Base-by-base conservation (phyloP, 257 asterid genomes). In the Mentha longifolia region DNA sequence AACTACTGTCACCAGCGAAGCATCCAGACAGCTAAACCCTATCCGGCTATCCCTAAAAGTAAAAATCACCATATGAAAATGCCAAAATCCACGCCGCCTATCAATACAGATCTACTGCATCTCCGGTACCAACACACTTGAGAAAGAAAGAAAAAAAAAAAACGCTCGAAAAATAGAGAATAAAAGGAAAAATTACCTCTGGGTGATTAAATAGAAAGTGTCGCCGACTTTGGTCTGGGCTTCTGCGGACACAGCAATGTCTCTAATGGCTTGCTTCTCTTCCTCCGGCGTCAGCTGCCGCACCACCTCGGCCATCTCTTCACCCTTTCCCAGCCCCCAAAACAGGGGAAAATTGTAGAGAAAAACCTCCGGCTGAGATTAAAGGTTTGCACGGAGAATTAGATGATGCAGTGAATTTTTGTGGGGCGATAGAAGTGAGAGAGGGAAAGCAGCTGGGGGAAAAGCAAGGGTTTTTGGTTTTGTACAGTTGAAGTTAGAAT, bases 231-330 rank as follows among this genome's bases (percentile, higher is more conserved):
- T 92, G 67, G 95, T 83, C 71, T 84, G 93, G 65, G 95, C 82
- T 85, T 92, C 98, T 63, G 97, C 87, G 73, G 94, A 79, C 17
- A 80, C 80, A 64, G 98, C 74, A 66, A 88, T 81, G 84, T 89
- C 98, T 79, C 95, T 84, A 61, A 95, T 83, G 63, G 80, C 63
- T 43, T 77, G 84, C 88, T 95, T 95, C 87, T 95, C 98, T 59
- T 92, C 94, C 87, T 89, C 99, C 72, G 92, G 95, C 79, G 95
- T 80, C 85, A 82, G 89, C 85, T 77, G 82, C 93, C 80, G 75
- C 39, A 79, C 78, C 78, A 78, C 89, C 89, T 88, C 93, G 84
- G 83, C 79, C 97, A 90, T 89, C 71, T 73, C 54, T 72, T 39
- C 39, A 1, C 8, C 13, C 64, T 19, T 70, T 39, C 46, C 76